A percentile compares a stretch with the other conserved stretches of the same genome.
These are phyloP conservation scores for Wallacemonas sp. DNA, from an alignment of 208 protist species.

Conservation along the genomic window DNA sequence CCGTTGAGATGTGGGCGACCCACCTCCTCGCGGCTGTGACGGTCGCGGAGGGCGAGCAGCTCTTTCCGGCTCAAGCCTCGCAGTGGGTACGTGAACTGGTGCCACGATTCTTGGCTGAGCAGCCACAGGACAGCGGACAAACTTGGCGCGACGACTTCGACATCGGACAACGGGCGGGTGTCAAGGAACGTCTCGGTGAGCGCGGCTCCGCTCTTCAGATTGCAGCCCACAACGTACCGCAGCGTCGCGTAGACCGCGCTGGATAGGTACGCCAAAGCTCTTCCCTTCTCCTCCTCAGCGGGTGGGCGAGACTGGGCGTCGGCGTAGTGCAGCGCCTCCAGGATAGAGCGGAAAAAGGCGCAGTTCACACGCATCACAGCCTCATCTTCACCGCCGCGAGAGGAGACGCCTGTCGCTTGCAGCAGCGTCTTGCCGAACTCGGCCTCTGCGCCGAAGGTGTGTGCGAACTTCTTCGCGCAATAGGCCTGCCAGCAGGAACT, in stretches of 20 bases:
- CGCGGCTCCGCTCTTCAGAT: constrained; percentile 34
- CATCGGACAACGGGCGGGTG: constrained; percentile 47
- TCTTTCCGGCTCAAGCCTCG: constrained; percentile 40
- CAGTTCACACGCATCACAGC: constrained; percentile 57
- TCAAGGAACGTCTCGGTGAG: constrained; percentile 71
- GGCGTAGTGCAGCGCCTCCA: constrained; percentile 78
- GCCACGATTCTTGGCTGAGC: constrained; percentile 39
- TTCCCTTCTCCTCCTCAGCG: constrained; percentile 63
- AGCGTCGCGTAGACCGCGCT: constrained; percentile 63
- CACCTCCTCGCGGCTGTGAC: constrained; percentile 19
- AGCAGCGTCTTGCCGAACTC: constrained; percentile 43
- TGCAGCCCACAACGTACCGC: constrained; percentile 81
- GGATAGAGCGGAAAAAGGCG: constrained; percentile 55
- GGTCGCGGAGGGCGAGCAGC: constrained; percentile 28
- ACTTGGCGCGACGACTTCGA: constrained; percentile 43
- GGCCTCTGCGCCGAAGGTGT: constrained; percentile 30
- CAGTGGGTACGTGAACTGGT: constrained; percentile 53
- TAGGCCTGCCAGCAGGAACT: constrained; percentile 84
- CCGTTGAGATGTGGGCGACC: constrained; percentile 14
- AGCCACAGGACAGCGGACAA: constrained; percentile 75
- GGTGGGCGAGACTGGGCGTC: constrained; percentile 69
- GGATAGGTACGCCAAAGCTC: constrained; percentile 61
- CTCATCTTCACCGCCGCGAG: constrained; percentile 9
- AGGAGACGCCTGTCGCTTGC: constrained; percentile 2
- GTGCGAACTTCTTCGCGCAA: constrained; percentile 79